These are phyloP conservation scores for Aureobasidium sp. DNA, from an alignment of 2,329 filamentous ascomycete species.

Conservation along the genomic window DNA sequence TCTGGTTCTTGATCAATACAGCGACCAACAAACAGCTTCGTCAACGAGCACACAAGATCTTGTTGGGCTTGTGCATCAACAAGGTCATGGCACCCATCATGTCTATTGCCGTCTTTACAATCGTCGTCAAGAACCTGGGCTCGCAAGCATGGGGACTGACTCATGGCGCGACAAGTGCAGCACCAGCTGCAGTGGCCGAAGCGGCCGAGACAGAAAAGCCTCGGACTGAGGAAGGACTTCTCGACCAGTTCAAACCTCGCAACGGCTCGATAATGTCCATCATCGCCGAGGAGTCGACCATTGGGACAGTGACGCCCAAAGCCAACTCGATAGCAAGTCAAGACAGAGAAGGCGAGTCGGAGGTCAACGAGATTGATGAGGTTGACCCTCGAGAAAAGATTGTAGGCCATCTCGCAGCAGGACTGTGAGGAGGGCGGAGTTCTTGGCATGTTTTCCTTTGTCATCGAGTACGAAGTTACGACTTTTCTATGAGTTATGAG, in stretches of 20 bases:
- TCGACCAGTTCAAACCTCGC: background rate
- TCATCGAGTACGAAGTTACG: background rate
- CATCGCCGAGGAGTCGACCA: slow-evolving; percentile 1
- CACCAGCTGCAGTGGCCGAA: background rate
- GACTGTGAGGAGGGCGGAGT: background rate
- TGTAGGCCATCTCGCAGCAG: slow-evolving; percentile 5
- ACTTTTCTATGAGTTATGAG: background rate
- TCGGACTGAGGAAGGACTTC: background rate
- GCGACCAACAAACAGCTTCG: slow-evolving; percentile 17
- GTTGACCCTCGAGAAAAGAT: slow-evolving; percentile 7
- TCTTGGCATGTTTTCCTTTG: background rate
- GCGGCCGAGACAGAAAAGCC: background rate
- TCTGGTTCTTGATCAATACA: slow-evolving; percentile 19
- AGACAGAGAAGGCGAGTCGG: background rate
- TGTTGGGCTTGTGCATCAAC: slow-evolving; percentile 20
- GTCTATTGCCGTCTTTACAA: slow-evolving; percentile 20
- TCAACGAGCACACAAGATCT: slow-evolving; percentile 18
- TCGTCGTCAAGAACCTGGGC: slow-evolving; percentile 20
- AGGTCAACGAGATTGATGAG: slow-evolving; percentile 13
- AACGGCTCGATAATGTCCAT: slow-evolving; percentile 7
- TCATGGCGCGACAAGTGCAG: background rate
- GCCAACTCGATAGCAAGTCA: background rate
- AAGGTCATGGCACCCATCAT: slow-evolving; percentile 19
- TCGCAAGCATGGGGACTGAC: slow-evolving; percentile 18
- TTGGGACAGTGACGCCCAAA: background rate